Base-by-base conservation (phyloP, 106 monocot genomes). In the Triglochin maritima region DNA sequence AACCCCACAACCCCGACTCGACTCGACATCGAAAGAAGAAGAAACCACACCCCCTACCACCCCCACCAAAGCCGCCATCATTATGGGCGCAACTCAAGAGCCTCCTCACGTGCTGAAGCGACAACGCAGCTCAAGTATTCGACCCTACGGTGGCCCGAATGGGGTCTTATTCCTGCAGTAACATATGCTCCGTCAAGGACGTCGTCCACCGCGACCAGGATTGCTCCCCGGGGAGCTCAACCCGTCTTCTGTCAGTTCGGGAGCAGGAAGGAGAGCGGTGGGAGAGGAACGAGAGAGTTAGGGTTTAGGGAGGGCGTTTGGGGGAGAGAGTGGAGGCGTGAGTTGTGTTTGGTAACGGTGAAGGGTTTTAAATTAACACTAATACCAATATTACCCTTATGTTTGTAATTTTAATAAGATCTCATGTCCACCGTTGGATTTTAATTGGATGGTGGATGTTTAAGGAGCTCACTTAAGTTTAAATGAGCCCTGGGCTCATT, bases 61-160 rank as follows among this genome's bases (percentile, higher is more conserved):
- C 72, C 0, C 44, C 69, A 0, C 17, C 79, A 11, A 53, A 68
- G 7, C 12, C 72, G 4, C 65, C 65, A 0, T 86, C 86, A 44
- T 90, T 86, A 7, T 90, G 90, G 90, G 83, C 81, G 42, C 81
- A 86, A 56, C 47, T 90, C 74, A 86, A 84, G 76, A 81, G 65
- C 56, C 76, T 90, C 15, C 75, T 90, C 41, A 83, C 70, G 72
- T 90, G 90, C 86, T 50, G 79, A 44, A 81, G 46, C 77, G 17
- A 57, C 3, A 14, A 57, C 0, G 8, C 75, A 4, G 14, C 79
- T 10, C 67, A 68, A 13, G 80, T 79, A 57, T 69, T 74, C 66
- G 72, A 64, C 81, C 74, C 77, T 17, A 46, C 81, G 9, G 9
- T 70, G 9, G 47, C 72, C 5, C 64, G 12, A 60, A 59, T 67